Evolutionary conservation across 2,329 filamentous ascomycete species (phyloP), one percentile per base, ranked within the genome.

Genomic region (Cordyceps farinosa): DNA sequence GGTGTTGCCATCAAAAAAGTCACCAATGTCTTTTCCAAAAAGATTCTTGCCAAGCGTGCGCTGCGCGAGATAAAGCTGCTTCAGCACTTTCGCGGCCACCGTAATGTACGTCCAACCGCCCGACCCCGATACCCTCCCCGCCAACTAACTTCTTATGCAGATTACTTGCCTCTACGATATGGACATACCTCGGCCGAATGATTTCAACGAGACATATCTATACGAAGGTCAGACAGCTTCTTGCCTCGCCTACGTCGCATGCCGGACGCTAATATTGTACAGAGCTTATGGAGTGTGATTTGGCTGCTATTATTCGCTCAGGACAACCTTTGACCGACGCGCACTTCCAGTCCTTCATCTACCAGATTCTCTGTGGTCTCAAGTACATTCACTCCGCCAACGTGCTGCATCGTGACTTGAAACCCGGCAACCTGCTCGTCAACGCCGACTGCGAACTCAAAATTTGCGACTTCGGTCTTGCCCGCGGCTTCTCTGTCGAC

Each of bases 1-100:
- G 93, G 94, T 47, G 93, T 99, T 67, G 95, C 95, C 72, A 95
- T 99, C 83, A 99, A 99, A 81, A 99, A 99, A 80, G 92, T 99
- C 76, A 99, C 95, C 82, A 99, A 99, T 90, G 94, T 99, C 72
- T 99, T 99, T 80, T 97, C 92, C 85, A 99, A 99, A 82, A 98
- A 98, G 87, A 99, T 99, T 70, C 85, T 99, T 69, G 95, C 95
- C 72, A 99, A 99, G 87, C 91, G 95, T 74, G 95, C 95, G 56
- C 79, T 99, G 82, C 88, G 95, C 77, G 95, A 99, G 81, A 98
- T 99, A 80, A 99, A 98, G 86, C 86, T 99, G 70, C 84, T 99
- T 68, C 94, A 98, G 81, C 95, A 99, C 79, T 99, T 99, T 81
- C 87, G 95, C 72, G 91, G 91, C 60, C 90, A 94, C 73, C 88